Base-by-base conservation (phyloP, 176 grass and related monocot genomes). In the Tuctoria greenei region DNA sequence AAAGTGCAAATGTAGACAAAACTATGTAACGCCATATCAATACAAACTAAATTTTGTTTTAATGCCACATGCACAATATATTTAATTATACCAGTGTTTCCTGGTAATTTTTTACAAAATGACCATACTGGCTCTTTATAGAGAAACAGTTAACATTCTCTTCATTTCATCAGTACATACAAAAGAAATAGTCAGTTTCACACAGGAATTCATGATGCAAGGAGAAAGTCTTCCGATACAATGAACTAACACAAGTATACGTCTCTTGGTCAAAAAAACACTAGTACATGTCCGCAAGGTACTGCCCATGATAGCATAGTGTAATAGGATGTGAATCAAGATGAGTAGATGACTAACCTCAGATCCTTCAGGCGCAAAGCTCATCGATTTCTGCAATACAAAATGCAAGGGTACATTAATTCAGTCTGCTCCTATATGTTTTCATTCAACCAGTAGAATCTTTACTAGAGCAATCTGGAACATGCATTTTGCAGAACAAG, bases 341-440 rank as follows among this genome's bases (percentile, higher is more conserved):
- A 90, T 71, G 31, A 73, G 82, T 83, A 65, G 54, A 90, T 74
- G 38, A 73, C 85, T 83, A 78, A 94, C 92, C 88, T 91, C 80
- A 64, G 92, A 86, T 41, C 11, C 72, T 61, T 91, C 74, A 83
- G 92, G 35, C 0, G 68, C 88, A 78, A 88, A 88, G 67, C 73
- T 82, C 81, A 90, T 88, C 13, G 82, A 90, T 91, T 86, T 89
- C 91, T 90, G 91, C 75, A 81, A 75, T 51, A 84, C 56, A n/a
- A 86, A 78, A 47, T 20, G 21, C 42, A 78, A 63, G 23, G 35
- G 17, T 74, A 63, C 49, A 21, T 75, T 49, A 78, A 57, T 62
- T 61, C 60, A 67, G 54, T 71, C 47, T 6, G 64, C 36, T 80
- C 13, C 74, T 17, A 80, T 38, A 25, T 8, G 7, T 63, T 39